A percentile compares a stretch with the other conserved stretches of the same genome.
Evolutionary conservation across 2,329 filamentous ascomycete genomes (phyloP).

Genomic region (Apiospora malaysiana): DNA sequence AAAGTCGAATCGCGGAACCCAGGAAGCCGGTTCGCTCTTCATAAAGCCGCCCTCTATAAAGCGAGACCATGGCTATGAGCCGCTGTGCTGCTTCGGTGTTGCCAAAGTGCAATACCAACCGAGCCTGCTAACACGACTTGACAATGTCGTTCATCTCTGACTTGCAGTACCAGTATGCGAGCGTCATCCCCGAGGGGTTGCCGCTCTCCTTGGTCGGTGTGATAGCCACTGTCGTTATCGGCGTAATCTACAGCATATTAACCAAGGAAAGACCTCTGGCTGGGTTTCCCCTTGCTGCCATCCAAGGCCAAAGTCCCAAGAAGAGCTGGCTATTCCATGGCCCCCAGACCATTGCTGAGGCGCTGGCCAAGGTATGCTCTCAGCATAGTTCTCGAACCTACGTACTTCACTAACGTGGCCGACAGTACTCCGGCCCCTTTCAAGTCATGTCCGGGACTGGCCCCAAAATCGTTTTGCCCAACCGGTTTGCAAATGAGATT

Average conservation of each 20-base stretch:
- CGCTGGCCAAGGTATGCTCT: constrained; percentile 33
- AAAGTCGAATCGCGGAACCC: background rate
- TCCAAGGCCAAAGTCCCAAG: constrained; percentile 36
- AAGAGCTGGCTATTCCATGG: constrained; percentile 38
- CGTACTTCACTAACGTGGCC: background rate
- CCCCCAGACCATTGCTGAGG: constrained; percentile 33
- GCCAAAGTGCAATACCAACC: background rate
- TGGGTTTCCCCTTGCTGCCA: constrained; percentile 36
- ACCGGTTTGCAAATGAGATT: constrained; percentile 42
- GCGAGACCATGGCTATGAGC: background rate
- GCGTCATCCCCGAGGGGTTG: constrained; percentile 36
- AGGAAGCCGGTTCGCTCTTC: background rate
- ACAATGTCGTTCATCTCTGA: constrained; percentile 21
- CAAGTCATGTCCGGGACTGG: constrained; percentile 41
- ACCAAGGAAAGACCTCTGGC: constrained; percentile 34
- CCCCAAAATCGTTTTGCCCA: constrained; percentile 41
- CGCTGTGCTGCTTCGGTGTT: background rate
- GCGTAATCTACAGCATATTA: constrained; percentile 36
- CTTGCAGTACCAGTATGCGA: constrained; percentile 22
- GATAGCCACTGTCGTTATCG: constrained; percentile 34
- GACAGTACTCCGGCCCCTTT: constrained; percentile 39
- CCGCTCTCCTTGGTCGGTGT: constrained; percentile 37
- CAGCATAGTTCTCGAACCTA: background rate
- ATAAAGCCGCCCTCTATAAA: background rate
- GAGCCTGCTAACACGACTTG: background rate